phyloP scores from a whole-genome alignment of 495 filamentous ascomycete species.

The Neohortaea acidophila region DNA sequence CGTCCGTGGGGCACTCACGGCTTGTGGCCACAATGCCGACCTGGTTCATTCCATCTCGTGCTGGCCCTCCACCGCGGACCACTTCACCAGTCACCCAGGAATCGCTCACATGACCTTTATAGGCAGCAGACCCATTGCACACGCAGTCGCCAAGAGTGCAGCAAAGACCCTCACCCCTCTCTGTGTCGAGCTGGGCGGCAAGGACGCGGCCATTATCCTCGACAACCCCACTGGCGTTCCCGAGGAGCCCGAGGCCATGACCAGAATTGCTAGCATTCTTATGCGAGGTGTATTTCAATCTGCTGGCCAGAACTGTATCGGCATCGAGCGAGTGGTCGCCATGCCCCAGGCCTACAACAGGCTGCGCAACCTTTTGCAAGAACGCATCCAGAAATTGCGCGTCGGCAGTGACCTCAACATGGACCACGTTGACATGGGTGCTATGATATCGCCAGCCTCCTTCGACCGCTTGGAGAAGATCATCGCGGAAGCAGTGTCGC shows the following conservation, averaged over 20 bases:
- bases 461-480: constrained; percentile 46
- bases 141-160: constrained; percentile 72
- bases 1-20: constrained; percentile 57
- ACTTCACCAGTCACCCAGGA: constrained; percentile 72
- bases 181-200: constrained; percentile 81
- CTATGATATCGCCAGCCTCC: constrained; percentile 63
- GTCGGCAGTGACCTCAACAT: constrained; percentile 52
- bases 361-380: constrained; percentile 54
- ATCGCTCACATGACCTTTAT: constrained; percentile 96
- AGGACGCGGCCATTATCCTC: constrained; percentile 86
- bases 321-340: constrained; percentile 83
- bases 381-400: constrained; percentile 55
- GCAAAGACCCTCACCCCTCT: constrained; percentile 72
- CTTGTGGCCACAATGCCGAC: constrained; percentile 69
- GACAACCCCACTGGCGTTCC: constrained; percentile 42
- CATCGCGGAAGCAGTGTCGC: constrained; percentile 56
- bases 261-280: constrained; percentile 59
- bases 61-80: constrained; percentile 65
- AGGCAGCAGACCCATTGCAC: constrained; percentile 71
- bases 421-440: constrained; percentile 60
- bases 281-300: constrained; percentile 90
- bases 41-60: constrained; percentile 75
- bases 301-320: constrained; percentile 96
- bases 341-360: constrained; percentile 55
- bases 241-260: constrained; percentile 38